Conservation (phyloP, 2,329 filamentous ascomycete species). For the Raffaelea arxii region DNA sequence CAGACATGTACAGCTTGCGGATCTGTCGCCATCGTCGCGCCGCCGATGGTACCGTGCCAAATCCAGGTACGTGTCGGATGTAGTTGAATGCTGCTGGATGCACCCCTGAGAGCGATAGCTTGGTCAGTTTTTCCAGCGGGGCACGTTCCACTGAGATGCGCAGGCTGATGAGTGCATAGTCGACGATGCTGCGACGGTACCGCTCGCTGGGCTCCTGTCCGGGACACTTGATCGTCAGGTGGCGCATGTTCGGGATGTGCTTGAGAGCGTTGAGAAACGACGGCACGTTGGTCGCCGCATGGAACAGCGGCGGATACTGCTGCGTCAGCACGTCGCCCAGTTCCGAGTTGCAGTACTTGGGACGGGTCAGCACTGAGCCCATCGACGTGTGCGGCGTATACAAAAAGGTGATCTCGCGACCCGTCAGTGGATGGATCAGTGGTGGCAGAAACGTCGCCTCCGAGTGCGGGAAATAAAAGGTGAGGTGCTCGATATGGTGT, state of each 20-base stretch:
- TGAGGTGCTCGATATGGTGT: slow-evolving; percentile 66
- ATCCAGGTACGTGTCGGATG: slow-evolving; percentile 63
- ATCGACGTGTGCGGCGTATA: slow-evolving; percentile 69
- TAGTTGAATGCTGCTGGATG: slow-evolving; percentile 71
- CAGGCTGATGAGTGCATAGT: slow-evolving; percentile 81
- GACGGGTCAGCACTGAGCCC: slow-evolving; percentile 49
- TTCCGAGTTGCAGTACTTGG: slow-evolving; percentile 71
- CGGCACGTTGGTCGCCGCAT: slow-evolving; percentile 78
- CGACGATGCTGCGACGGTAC: slow-evolving; percentile 68
- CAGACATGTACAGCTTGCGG: slow-evolving; percentile 59
- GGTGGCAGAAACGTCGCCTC: slow-evolving; percentile 74
- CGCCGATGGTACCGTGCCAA: slow-evolving; percentile 65
- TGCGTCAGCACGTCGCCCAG: slow-evolving; percentile 74
- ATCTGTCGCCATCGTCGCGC: slow-evolving; percentile 70
- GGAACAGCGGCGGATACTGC: slow-evolving; percentile 83
- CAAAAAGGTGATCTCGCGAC: slow-evolving; percentile 68
- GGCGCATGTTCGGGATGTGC: slow-evolving; percentile 57
- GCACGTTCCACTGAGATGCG: slow-evolving; percentile 74
- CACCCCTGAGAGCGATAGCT: slow-evolving; percentile 62
- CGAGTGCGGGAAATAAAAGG: slow-evolving; percentile 67
- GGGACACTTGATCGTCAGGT: slow-evolving; percentile 68
- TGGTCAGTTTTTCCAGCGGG: slow-evolving; percentile 53
- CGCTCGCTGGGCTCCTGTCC: slow-evolving; percentile 59
- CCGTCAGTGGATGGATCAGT: slow-evolving; percentile 68
- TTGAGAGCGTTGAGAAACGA: slow-evolving; percentile 71